Percentiles rank a stretch among this genome's conserved stretches.
These are phyloP conservation scores for Penicillium hordei DNA, from an alignment of 2,329 filamentous ascomycete genomes.

Conservation along the genomic window DNA sequence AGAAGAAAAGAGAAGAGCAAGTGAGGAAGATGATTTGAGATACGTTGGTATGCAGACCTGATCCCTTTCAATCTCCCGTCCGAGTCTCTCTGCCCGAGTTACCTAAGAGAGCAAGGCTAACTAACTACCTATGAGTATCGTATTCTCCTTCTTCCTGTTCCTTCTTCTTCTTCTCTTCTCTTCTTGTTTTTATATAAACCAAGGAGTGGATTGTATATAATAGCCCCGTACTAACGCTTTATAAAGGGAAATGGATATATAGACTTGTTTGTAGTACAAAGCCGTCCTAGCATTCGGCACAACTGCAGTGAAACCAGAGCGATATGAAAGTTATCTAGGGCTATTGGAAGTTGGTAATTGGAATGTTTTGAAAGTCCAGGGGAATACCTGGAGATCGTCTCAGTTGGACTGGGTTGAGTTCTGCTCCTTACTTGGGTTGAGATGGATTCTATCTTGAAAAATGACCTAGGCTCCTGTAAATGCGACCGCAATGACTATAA, in stretches of 20 bases:
- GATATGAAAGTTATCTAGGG: neutral
- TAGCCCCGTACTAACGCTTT: neutral
- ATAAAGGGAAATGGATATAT: neutral
- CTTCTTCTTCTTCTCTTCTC: too few relatives aligned
- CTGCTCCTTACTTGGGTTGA: neutral
- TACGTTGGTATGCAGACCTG: slow-evolving; percentile 1
- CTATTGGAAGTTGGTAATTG: neutral
- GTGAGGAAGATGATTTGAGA: neutral
- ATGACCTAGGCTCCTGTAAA: slow-evolving; percentile 5
- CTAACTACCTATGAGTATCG: neutral
- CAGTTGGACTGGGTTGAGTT: neutral
- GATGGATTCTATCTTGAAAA: neutral
- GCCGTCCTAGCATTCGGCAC: slow-evolving; percentile 2
- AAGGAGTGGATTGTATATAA: neutral
- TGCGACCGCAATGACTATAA: slow-evolving; percentile 7
- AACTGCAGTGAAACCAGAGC: slow-evolving; percentile 3
- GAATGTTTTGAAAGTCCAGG: neutral
- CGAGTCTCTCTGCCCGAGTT: neutral
- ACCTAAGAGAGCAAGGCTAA: neutral
- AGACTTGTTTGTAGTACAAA: neutral
- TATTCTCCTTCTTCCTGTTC: neutral
- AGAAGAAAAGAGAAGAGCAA: neutral
- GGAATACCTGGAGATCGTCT: neutral
- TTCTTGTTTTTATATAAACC: neutral
- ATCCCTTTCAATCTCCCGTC: slow-evolving; percentile 2